Evolutionary conservation across 2,329 filamentous ascomycete genomes (phyloP).

Genomic region (Trichophyton schoenleinii): DNA sequence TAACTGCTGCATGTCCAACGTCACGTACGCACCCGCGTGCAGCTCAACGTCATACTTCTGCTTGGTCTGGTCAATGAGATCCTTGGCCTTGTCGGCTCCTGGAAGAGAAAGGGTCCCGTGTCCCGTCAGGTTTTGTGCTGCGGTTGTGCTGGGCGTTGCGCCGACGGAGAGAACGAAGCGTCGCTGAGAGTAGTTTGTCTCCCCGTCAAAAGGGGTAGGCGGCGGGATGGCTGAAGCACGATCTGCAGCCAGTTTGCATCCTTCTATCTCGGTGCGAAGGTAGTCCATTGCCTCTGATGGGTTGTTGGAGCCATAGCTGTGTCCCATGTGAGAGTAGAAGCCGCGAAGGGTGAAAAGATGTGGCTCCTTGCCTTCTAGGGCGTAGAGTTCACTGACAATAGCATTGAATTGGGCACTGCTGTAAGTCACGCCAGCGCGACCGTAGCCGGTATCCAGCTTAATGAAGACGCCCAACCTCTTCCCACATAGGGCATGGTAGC

Average conservation of each 20-base stretch:
- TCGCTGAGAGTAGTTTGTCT: conserved; percentile 8
- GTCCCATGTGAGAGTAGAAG: conserved; percentile 59
- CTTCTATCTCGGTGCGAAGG: conserved; percentile 48
- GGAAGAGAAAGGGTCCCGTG: conserved; percentile 13
- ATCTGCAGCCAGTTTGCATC: conserved; percentile 22
- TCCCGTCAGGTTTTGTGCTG: conserved; percentile 46
- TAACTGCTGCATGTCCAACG: conserved; percentile 65
- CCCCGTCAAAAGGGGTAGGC: background rate
- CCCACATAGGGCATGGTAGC: conserved; percentile 34
- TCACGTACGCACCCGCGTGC: conserved; percentile 63
- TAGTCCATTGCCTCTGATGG: conserved; percentile 46
- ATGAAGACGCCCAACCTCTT: conserved; percentile 45
- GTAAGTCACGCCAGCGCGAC: conserved; percentile 53
- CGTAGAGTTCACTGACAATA: conserved; percentile 16
- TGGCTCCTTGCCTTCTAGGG: conserved; percentile 14
- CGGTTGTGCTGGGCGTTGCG: conserved; percentile 60
- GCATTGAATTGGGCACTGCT: conserved; percentile 27
- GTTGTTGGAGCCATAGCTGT: conserved; percentile 50
- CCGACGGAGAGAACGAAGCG: conserved; percentile 52
- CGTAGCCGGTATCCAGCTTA: conserved; percentile 60
- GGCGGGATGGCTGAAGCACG: conserved; percentile 9
- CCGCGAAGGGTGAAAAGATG: conserved; percentile 40
- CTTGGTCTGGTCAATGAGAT: conserved; percentile 9
- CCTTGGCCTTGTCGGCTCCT: conserved; percentile 10
- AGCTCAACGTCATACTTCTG: conserved; percentile 44